Percentiles rank a stretch among this genome's conserved stretches.
These are phyloP conservation scores for Triticum aestivum DNA, from an alignment of 176 grass and related monocot species.

Conservation along the genomic window IWGSC_CS_RefSeq_v2.1 NC_057803.1:605946406-605946905, in stretches of 20 bases:
- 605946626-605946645: neutral
- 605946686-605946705: constrained; percentile 37
- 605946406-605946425: neutral
- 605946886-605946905: neutral
- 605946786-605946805: constrained; percentile 92
- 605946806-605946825: neutral
- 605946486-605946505: neutral
- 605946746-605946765: constrained; percentile 91
- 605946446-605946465: too few species aligned
- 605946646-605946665: neutral
- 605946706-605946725: constrained; percentile 99
- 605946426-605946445: neutral
- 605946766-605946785: constrained; percentile 99
- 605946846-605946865: constrained; percentile 21
- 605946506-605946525: neutral
- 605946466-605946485: neutral
- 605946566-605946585: neutral
- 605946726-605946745: constrained; percentile 95
- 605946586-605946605: neutral
- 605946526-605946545: neutral
- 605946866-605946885: neutral
- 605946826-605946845: neutral
- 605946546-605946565: neutral
- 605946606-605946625: neutral
- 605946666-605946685: constrained; percentile 4